phyloP scores from a whole-genome alignment of 129 eudicot genomes.

The Flaveria robusta region DNA sequence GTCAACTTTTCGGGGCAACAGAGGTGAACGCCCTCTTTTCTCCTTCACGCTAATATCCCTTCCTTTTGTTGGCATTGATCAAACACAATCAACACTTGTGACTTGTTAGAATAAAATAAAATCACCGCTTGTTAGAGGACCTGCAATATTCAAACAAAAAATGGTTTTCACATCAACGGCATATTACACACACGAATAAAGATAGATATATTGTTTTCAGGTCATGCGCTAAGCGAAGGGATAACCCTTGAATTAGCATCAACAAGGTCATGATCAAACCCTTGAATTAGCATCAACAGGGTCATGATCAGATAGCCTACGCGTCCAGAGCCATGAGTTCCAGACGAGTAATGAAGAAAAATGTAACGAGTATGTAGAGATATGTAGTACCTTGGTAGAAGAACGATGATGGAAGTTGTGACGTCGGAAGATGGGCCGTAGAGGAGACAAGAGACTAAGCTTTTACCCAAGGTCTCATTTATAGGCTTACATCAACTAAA shows the following conservation, averaged over 20 bases:
- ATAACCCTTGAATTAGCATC: no score
- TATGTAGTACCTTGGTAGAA: slow-evolving; percentile 26
- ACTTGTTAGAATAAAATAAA: background rate
- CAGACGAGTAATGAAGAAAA: no score
- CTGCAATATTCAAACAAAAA: slow-evolving; percentile 24
- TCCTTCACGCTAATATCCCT: slow-evolving; percentile 35
- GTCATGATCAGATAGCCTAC: no score
- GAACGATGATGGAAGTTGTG: slow-evolving; percentile 33
- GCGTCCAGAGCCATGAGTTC: no score
- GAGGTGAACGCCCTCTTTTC: slow-evolving; percentile 50
- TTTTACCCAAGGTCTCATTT: background rate
- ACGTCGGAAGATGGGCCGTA: slow-evolving; percentile 33
- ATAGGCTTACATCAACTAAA: slow-evolving; percentile 20
- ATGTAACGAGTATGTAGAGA: background rate
- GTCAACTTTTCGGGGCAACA: slow-evolving; percentile 15
- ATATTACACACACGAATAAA: background rate
- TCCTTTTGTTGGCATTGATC: slow-evolving; percentile 31
- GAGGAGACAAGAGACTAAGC: slow-evolving; percentile 34
- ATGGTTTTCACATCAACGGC: background rate
- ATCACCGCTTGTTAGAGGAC: slow-evolving; percentile 26
- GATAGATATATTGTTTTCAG: background rate
- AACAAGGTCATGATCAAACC: no score
- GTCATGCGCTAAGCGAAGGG: background rate
- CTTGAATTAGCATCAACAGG: no score
- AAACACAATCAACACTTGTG: background rate